Conservation (phyloP, 1,284 basidiomycete genomes). For the Irpex sp. region DNA sequence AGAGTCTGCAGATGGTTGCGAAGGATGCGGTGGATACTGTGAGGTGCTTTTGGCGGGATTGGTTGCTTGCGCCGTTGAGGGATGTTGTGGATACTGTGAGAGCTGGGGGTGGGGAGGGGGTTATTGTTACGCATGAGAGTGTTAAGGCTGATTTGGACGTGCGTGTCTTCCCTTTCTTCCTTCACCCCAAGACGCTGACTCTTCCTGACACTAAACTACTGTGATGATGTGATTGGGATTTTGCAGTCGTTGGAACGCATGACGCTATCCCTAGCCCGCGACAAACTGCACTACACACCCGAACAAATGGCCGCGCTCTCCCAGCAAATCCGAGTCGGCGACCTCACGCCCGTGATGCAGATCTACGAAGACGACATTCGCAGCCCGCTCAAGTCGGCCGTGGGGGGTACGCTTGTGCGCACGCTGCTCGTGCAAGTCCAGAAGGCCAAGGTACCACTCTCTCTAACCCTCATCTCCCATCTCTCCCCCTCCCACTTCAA, state of each 20-base stretch:
- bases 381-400: conserved; percentile 76
- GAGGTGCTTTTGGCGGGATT: conserved; percentile 76
- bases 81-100: conserved; percentile 84
- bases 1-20: conserved; percentile 49
- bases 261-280: conserved; percentile 82
- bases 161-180: conserved; percentile 22
- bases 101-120: conserved; percentile 66
- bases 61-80: conserved; percentile 86
- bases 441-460: conserved; percentile 80
- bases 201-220: too few species aligned
- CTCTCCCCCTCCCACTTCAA: too few species aligned
- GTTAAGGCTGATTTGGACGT: conserved; percentile 80
- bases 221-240: too few species aligned
- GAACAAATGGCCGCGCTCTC: conserved; percentile 66
- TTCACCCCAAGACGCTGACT: too few species aligned
- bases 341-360: conserved; percentile 85
- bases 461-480: too few species aligned
- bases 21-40: conserved; percentile 69
- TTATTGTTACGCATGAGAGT: conserved; percentile 76
- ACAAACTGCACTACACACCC: conserved; percentile 66
- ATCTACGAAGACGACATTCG: conserved; percentile 94
- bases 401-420: conserved; percentile 82
- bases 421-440: conserved; percentile 93
- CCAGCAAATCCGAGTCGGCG: conserved; percentile 70
- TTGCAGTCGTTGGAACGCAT: conserved; percentile 95